Evolutionary conservation across 2,329 filamentous ascomycete species (phyloP), one percentile per base, ranked within the genome.

Genomic region (Zalaria obscura): DNA sequence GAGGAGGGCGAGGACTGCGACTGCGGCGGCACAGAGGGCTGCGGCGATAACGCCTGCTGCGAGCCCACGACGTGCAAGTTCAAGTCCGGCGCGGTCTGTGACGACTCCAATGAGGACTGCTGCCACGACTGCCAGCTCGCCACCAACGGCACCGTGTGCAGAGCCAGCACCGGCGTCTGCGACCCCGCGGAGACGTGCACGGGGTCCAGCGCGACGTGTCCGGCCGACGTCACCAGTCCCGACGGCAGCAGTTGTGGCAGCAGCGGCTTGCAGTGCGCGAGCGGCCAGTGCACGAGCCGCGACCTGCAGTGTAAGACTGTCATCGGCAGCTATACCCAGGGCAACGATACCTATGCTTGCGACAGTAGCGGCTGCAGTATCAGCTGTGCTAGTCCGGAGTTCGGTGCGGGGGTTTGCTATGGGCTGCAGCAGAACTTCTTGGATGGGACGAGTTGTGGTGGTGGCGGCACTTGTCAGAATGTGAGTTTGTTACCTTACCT

Each of bases 1-100:
- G 91, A 96, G 63, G 68, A 74, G 11, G 91, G 86, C 48, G 91
- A 98, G 63, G 83, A 98, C 40, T 98, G 91, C 62, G 91, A 98
- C 62, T 98, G 91, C 55, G 91, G 91, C 47, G 89, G 89, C 41
- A 65, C 68, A 9, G 62, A 67, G 9, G 75, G 75, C 33, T 98
- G 91, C 58, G 75, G 69, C 25, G 62, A 70, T 53, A 91, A 96
- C 62, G 55, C 60, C 9, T 98, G 91, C 68, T 98, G 91, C 63
- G 72, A 98, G 52, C 64, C 87, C 1, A 73, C 63, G 3, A 96
- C 91, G 0, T 98, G 91, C 75, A 84, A 79, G 54, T 95, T 93
- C 68, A 81, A 72, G 41, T 59, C 64, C 41, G 73, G 70, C 48
- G 79, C 89, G 27, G 76, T 87, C 31, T 98, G 91, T 61, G 78